A percentile compares a stretch with the other conserved stretches of the same genome.
These are phyloP conservation scores for Phaffia australis DNA, from an alignment of 768 basidiomycete species.

Conservation along the genomic window DNA sequence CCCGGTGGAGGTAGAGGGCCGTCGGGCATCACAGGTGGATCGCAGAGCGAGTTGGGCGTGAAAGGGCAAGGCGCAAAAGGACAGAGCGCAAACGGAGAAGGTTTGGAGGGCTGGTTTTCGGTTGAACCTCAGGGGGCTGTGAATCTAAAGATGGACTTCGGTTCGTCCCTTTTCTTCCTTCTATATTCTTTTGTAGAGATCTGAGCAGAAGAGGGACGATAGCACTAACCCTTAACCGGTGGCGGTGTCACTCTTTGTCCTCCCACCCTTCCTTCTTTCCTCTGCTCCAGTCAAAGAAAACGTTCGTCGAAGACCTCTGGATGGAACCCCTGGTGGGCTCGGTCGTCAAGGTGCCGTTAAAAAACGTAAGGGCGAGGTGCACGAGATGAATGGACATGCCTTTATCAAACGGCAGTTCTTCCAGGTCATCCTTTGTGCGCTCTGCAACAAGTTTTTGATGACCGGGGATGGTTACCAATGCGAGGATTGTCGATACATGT, in stretches of 20 bases:
- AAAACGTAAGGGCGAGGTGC: conserved; percentile 94
- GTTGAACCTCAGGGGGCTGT: conserved; percentile 96
- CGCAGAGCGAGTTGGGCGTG: conserved; percentile 44
- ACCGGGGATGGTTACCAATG: conserved; percentile 98
- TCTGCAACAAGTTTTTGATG: conserved; percentile 93
- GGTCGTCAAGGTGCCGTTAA: conserved; percentile 96
- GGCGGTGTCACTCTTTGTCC: too few species aligned
- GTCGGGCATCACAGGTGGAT: not conserved
- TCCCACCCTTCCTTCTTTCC: not conserved
- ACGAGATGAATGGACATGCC: conserved; percentile 99
- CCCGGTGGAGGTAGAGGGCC: not conserved
- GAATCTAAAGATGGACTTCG: conserved; percentile 75
- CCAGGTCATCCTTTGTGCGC: conserved; percentile 94
- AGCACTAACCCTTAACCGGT: too few species aligned
- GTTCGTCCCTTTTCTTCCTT: conserved; percentile 45
- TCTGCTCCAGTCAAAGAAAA: conserved; percentile 78
- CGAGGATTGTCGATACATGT: conserved; percentile 97
- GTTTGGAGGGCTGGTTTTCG: conserved; percentile 92
- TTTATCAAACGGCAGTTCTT: conserved; percentile 97
- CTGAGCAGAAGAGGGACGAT: too few species aligned
- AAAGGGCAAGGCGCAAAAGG: conserved; percentile 37
- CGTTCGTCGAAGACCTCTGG: conserved; percentile 86
- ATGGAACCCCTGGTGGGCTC: conserved; percentile 68
- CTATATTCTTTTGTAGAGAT: not conserved
- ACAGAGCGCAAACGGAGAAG: conserved; percentile 45